phyloP scores from a whole-genome alignment of 208 protist genomes.

The Crithidia fasciculata region DNA sequence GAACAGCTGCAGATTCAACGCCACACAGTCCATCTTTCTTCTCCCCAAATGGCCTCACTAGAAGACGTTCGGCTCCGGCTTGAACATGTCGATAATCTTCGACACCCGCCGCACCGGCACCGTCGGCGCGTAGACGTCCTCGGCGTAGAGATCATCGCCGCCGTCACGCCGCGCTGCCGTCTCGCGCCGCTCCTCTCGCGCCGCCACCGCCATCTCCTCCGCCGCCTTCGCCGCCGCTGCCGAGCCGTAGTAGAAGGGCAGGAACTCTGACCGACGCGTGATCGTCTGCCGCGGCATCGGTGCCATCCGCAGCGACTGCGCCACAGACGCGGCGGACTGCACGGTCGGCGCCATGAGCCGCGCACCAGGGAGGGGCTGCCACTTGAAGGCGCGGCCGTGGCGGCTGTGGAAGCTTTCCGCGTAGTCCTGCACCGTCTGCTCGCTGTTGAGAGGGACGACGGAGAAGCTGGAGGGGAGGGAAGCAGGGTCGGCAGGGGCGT shows the following conservation, averaged over 20 bases:
- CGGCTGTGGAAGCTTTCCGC: constrained; percentile 12
- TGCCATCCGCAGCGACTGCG: constrained; percentile 15
- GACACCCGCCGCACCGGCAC: constrained; percentile 23
- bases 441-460: neutral
- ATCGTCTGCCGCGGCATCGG: constrained; percentile 27
- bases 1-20: too few species aligned
- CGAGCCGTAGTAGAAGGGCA: constrained; percentile 34
- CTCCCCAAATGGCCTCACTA: neutral
- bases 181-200: neutral
- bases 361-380: constrained; percentile 28
- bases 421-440: constrained; percentile 25
- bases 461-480: constrained; percentile 2
- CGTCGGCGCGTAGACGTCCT: constrained; percentile 14
- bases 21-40: too few species aligned
- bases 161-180: too few species aligned
- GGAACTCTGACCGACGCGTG: constrained; percentile 25
- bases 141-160: constrained; percentile 3
- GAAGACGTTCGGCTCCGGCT: constrained; percentile 17
- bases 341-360: constrained; percentile 16
- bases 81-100: constrained; percentile 25
- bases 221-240: neutral
- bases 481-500: neutral
- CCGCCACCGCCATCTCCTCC: neutral
- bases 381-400: constrained; percentile 41
- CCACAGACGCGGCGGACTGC: constrained; percentile 25